These are phyloP conservation scores for Ligustrum vulgare DNA, from an alignment of 257 asterid species.

Conservation along the genomic window DNA sequence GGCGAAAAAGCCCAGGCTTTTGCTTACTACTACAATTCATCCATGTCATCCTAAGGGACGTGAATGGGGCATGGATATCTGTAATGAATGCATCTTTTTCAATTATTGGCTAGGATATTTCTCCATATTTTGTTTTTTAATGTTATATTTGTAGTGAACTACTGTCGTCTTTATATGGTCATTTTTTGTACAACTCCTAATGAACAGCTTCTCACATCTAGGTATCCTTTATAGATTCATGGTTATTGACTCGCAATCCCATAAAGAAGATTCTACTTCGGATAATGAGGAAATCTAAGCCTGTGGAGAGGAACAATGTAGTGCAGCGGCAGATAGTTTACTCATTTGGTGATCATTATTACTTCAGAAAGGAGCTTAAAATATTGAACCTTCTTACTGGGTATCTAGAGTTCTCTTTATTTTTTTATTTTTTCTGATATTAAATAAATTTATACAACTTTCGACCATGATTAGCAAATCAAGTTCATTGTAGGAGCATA, in stretches of 20 bases:
- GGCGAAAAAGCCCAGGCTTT: not conserved
- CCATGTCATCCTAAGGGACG: not conserved
- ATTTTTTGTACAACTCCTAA: not conserved
- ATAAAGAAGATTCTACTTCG: slow-evolving; percentile 74
- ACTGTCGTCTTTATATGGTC: not conserved
- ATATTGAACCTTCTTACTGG: slow-evolving; percentile 83
- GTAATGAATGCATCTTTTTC: not conserved
- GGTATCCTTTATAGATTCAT: slow-evolving; percentile 84
- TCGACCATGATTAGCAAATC: slow-evolving; percentile 3
- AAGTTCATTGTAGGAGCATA: slow-evolving; percentile 7
- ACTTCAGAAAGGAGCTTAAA: slow-evolving; percentile 85
- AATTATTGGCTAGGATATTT: not conserved
- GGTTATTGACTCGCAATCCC: slow-evolving; percentile 64
- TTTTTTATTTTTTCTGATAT: slow-evolving; percentile 6
- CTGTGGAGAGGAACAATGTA: slow-evolving; percentile 39
- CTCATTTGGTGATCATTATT: slow-evolving; percentile 86
- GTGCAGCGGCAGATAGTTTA: slow-evolving; percentile 61
- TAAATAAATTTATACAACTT: not conserved
- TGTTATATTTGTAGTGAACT: not conserved
- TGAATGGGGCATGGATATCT: not conserved
- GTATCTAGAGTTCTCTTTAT: slow-evolving; percentile 33
- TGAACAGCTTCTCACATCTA: slow-evolving; percentile 27
- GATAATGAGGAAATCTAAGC: slow-evolving; percentile 66
- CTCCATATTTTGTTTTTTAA: not conserved
- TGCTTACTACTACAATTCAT: not conserved